Evolutionary conservation across 805 yeast species (phyloP), one percentile per base, ranked within the genome.

Genomic region (Candida stauntonica): DNA sequence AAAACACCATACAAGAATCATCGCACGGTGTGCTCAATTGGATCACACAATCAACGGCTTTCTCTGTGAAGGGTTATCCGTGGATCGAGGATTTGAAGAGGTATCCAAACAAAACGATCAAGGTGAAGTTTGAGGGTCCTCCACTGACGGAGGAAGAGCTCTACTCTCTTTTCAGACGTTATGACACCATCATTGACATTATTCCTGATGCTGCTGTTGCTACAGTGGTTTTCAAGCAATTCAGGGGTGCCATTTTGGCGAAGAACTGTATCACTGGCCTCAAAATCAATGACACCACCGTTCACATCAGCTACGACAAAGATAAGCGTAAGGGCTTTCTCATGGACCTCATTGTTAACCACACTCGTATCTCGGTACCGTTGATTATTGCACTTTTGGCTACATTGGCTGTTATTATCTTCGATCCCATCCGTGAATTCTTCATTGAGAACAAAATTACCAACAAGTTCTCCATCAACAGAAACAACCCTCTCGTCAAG

Each of bases 41-140:
- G 38, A 50, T 77, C n/a, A 59, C 73, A 2, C 65, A 61, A 40
- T 83, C 81, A 2, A 64, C 66, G 42, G 81, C 73, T 37, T 81
- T 70, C 53, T 79, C 84, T 1, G 97, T 93, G 1, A 81, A 83
- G 50, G 99, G 99, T 45, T 68, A 74, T 2, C 99, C 99, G 0
- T 91, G 97, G 96, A 83, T 93, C 44, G 98, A 91, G 63, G 99
- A 93, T 57, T 67, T 93, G 58, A 74, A 86, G 50, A 65, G 96
- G 45, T 75, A 72, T 47, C 95, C 95, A 7, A 77, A 82, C 38
- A 62, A 70, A 7, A 67, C 68, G 12, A 61, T 93, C 17, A 72
- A 75, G 38, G 78, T 91, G 5, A 68, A 71, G 19, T 89, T 82
- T 56, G 87, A 82, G 47, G 97, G 96, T 2, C 77, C 79, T 0